Evolutionary conservation across 176 grass and related monocot species (phyloP).

Genomic region (Carex scoparia): DNA sequence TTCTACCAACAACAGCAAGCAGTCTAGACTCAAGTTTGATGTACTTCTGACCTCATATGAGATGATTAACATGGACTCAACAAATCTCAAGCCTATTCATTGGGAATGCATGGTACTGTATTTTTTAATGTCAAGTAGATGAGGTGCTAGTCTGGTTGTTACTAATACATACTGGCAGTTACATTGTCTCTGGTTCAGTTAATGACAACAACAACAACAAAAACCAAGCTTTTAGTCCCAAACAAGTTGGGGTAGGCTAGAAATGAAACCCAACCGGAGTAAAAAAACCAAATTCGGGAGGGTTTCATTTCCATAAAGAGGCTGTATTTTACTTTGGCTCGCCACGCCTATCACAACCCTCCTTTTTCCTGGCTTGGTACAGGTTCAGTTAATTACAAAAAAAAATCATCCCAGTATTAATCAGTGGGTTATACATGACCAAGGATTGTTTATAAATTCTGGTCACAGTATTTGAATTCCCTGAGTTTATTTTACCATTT

Average conservation of each 20-base stretch:
- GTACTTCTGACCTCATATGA: slow-evolving; percentile 99
- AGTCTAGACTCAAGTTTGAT: slow-evolving; percentile 94
- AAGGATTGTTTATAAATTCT: background rate
- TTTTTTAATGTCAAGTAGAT: slow-evolving; percentile 16
- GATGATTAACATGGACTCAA: slow-evolving; percentile 99
- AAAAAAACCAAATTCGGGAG: no score
- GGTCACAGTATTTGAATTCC: background rate
- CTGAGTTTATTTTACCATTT: slow-evolving; percentile 11
- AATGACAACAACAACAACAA: background rate
- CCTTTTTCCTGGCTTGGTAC: no score
- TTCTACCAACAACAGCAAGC: slow-evolving; percentile 53
- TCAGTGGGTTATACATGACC: background rate
- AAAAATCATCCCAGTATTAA: background rate
- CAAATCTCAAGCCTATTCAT: slow-evolving; percentile 71
- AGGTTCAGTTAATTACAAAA: background rate
- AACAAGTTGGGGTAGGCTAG: no score
- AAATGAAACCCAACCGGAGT: no score
- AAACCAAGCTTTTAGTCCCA: no score
- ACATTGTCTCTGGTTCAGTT: background rate
- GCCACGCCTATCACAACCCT: no score
- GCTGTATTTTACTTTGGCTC: no score
- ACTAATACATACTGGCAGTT: background rate
- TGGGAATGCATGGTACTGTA: slow-evolving; percentile 97
- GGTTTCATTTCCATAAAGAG: no score
- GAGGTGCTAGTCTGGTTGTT: background rate